Percentiles rank a stretch among this genome's conserved stretches.
Conservation (phyloP, 768 basidiomycete species). For the Leccinum uliginosum region DNA sequence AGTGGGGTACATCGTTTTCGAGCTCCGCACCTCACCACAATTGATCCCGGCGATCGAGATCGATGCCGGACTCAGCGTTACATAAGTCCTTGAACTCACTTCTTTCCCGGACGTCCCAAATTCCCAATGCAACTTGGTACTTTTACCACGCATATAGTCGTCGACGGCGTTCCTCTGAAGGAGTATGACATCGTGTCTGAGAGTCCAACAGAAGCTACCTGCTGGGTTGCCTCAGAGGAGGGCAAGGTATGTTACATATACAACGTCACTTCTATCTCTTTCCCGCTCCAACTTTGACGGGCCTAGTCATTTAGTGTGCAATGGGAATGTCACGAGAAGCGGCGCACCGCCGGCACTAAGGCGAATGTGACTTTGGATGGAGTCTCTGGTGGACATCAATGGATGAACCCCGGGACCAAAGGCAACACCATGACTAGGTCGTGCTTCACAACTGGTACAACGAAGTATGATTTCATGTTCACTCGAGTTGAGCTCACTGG, state of each 20-base stretch:
- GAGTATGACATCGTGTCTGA: neutral
- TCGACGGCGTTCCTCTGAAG: neutral
- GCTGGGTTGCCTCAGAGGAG: neutral
- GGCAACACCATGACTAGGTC: neutral
- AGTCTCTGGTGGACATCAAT: neutral
- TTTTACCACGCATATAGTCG: neutral
- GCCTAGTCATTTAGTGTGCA: neutral
- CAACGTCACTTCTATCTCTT: neutral
- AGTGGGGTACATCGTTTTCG: too few species aligned
- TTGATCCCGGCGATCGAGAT: too few species aligned
- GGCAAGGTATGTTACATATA: neutral
- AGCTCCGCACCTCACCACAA: too few species aligned
- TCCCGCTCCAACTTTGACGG: neutral
- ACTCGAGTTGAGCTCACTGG: neutral
- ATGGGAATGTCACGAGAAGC: neutral
- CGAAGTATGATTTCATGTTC: neutral
- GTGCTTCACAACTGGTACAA: neutral
- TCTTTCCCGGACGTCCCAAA: neutral
- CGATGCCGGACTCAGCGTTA: too few species aligned
- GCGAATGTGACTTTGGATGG: neutral
- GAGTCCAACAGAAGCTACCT: neutral
- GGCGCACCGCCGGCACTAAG: neutral
- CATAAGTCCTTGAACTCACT: neutral
- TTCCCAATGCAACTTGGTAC: neutral
- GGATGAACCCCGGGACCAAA: neutral